Percentiles rank a stretch among this genome's conserved stretches.
Evolutionary conservation across 805 yeast genomes (phyloP).

Genomic region (Hermanozyma aechmeae): DNA sequence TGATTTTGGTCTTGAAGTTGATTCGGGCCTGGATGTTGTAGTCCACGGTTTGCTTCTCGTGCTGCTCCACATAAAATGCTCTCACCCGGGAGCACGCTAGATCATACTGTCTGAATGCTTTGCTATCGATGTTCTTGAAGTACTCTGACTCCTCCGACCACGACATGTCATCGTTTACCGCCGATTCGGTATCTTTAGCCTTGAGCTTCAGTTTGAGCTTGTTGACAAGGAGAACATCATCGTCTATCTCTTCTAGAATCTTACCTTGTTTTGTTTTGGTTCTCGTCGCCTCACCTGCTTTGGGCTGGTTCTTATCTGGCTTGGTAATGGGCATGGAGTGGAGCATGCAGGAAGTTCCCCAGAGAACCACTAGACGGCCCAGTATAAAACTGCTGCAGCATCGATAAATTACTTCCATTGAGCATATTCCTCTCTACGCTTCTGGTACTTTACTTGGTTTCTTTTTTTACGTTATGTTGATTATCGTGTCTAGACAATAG

Average conservation of each 20-base stretch:
- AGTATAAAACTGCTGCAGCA: no score
- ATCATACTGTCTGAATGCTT: slow-evolving; percentile 54
- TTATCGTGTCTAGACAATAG: no score
- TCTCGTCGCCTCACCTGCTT: neutral
- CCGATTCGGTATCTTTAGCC: neutral
- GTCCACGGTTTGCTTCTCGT: slow-evolving; percentile 61
- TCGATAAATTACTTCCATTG: no score
- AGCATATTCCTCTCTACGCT: no score
- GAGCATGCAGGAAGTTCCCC: no score
- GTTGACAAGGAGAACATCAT: slow-evolving; percentile 12
- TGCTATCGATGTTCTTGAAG: slow-evolving; percentile 24
- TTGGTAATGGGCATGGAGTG: neutral
- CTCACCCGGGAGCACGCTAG: slow-evolving; percentile 62
- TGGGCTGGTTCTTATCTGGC: neutral
- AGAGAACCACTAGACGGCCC: no score
- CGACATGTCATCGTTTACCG: neutral
- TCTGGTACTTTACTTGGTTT: no score
- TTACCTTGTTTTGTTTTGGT: slow-evolving; percentile 4
- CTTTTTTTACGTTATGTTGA: no score
- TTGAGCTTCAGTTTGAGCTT: slow-evolving; percentile 6
- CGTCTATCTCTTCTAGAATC: slow-evolving; percentile 11
- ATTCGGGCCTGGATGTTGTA: slow-evolving; percentile 64
- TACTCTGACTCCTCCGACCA: slow-evolving; percentile 22
- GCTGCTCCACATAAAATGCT: slow-evolving; percentile 59
- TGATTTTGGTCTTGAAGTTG: slow-evolving; percentile 55